Evolutionary conservation across 148 eudicot species (phyloP), one percentile per base, ranked within the genome.

Genomic region (Rhododendron henanense): DNA sequence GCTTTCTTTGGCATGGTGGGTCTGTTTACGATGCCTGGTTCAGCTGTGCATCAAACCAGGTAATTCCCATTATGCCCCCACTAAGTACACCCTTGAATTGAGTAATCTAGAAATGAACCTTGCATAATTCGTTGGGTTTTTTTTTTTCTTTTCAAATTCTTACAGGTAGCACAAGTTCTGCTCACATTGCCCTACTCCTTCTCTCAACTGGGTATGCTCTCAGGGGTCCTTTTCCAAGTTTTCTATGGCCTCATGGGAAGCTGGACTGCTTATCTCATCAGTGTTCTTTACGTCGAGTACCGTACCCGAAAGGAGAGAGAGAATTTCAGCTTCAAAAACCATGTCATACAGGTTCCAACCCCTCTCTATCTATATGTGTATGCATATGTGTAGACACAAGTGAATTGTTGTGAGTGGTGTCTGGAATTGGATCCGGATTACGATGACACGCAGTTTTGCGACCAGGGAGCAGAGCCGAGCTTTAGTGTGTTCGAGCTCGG

Each of bases 261-360:
- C 85, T 95, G 98, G 98, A 95, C 98, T 44, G 98, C 98, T 6
- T 95, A 95, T 41, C 92, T 95, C 16, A 94, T 95, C 18, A 95
- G 98, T 91, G 96, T 95, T 79, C 92, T 95, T 0, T 95, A 95
- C 79, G 85, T 95, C 50, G 98, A 95, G 77, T 95, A 95, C 59
- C 88, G 98, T 37, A 76, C 88, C 71, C 81, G 98, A 80, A 95
- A 94, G 84, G 98, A 95, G 87, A 95, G 94, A 83, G 96, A 95
- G 86, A 93, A 93, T 90, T 95, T 92, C 48, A 95, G 80, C 92
- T 95, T 95, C 93, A 95, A 95, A 86, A 95, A 95, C 90, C 98
- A 95, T 93, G 98, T 95, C 79, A 95, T 95, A 25, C 98, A 95
- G 95, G 98, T 95, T 71, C 76, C 76, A 31, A 28, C 76, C 8